A percentile compares a stretch with the other conserved stretches of the same genome.
Evolutionary conservation across 2,329 filamentous ascomycete species (phyloP).

Genomic region (Arachnopeziza araneosa): DNA sequence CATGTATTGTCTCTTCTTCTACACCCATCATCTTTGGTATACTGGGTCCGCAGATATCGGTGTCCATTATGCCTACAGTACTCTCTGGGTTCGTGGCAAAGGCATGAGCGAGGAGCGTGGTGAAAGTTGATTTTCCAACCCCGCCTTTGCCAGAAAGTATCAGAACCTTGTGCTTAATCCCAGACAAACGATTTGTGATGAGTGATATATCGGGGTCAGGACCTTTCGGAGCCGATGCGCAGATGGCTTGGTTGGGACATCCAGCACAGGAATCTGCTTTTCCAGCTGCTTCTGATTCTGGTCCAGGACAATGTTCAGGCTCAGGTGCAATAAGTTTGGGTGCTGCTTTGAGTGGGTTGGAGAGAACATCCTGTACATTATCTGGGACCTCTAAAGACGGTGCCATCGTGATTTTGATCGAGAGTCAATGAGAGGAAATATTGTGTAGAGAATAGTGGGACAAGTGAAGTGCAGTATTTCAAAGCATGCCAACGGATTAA

Average conservation of each 20-base stretch:
- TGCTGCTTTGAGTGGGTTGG: slow-evolving; percentile 69
- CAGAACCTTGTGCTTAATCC: slow-evolving; percentile 86
- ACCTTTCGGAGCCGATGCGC: slow-evolving; percentile 88
- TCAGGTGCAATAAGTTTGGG: slow-evolving; percentile 89
- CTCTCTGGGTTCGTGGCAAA: slow-evolving; percentile 76
- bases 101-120: slow-evolving; percentile 78
- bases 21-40: slow-evolving; percentile 99
- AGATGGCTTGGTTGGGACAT: slow-evolving; percentile 94
- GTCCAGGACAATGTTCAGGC: slow-evolving; percentile 94
- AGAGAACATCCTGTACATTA: slow-evolving; percentile 62
- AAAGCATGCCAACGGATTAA: background rate
- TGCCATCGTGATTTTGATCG: slow-evolving; percentile 51
- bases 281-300: slow-evolving; percentile 67
- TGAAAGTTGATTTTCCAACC: slow-evolving; percentile 94
- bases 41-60: slow-evolving; percentile 91
- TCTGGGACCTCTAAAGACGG: slow-evolving; percentile 73
- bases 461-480: background rate
- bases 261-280: slow-evolving; percentile 81
- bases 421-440: background rate
- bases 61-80: slow-evolving; percentile 93
- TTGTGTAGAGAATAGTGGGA: background rate
- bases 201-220: slow-evolving; percentile 90
- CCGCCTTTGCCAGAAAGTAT: slow-evolving; percentile 91
- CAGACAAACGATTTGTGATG: slow-evolving; percentile 75
- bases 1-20: slow-evolving; percentile 86